These are phyloP conservation scores for Aspergillus aculeatinus DNA, from an alignment of 2,329 filamentous ascomycete genomes.

Conservation along the genomic window DNA sequence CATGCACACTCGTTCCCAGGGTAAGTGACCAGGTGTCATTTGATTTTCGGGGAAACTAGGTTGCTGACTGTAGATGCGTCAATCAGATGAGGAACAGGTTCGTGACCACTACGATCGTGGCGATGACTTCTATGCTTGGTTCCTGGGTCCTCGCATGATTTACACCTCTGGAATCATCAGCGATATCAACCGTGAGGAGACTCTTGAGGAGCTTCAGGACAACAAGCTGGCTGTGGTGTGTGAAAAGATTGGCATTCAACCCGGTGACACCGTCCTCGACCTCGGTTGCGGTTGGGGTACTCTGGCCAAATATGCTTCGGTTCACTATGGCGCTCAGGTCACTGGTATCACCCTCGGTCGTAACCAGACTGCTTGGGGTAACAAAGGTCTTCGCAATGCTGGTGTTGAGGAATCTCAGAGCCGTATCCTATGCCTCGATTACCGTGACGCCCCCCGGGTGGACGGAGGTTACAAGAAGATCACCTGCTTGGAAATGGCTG, in stretches of 20 bases:
- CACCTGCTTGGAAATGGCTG: conserved; percentile 96
- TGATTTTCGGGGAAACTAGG: background rate
- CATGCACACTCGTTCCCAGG: conserved; percentile 87
- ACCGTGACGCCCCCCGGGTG: conserved; percentile 85
- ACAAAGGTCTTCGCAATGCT: conserved; percentile 77
- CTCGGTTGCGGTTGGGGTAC: conserved; percentile 99
- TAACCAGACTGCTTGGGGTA: conserved; percentile 97
- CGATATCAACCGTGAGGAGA: conserved; percentile 82
- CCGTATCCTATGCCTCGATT: conserved; percentile 92
- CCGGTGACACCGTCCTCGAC: conserved; percentile 81
- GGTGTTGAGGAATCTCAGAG: conserved; percentile 85
- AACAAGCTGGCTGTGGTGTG: conserved; percentile 96
- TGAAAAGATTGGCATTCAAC: conserved; percentile 85
- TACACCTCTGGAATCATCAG: conserved; percentile 95
- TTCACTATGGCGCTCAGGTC: conserved; percentile 82
- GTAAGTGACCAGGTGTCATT: conserved; percentile 40
- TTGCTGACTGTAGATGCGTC: conserved; percentile 4
- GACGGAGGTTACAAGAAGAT: conserved; percentile 87
- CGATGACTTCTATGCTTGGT: conserved; percentile 98
- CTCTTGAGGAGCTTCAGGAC: conserved; percentile 91
- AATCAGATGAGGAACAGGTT: conserved; percentile 88
- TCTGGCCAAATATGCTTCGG: conserved; percentile 85
- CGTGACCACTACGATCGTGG: conserved; percentile 97
- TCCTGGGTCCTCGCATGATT: conserved; percentile 97
- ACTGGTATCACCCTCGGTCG: conserved; percentile 91